Conservation (phyloP, 306 rosid species). For the Dicorynia guianensis region DNA sequence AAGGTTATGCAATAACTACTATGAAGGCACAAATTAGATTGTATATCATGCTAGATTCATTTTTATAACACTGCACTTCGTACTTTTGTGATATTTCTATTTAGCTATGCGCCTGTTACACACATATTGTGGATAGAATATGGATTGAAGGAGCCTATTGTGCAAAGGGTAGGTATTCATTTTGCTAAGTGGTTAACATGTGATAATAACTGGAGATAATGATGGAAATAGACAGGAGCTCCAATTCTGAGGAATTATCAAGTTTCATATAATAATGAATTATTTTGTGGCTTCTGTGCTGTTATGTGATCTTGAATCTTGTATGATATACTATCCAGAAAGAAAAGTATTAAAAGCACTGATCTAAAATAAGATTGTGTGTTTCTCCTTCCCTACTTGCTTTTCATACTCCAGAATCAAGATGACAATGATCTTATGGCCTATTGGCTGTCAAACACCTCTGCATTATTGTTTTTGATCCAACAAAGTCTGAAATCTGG, state of each 20-base stretch:
- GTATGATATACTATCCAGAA: constrained; percentile 7
- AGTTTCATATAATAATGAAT: background rate
- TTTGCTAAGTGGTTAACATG: background rate
- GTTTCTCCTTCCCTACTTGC: constrained; percentile 35
- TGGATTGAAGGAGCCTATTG: too few species aligned
- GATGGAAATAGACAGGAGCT: background rate
- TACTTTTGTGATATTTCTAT: too few species aligned
- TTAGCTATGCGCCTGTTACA: background rate
- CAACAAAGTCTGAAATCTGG: constrained; percentile 88
- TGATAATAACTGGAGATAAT: background rate
- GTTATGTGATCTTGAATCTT: constrained; percentile 29
- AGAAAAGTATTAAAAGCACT: constrained; percentile 5
- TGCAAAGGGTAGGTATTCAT: background rate
- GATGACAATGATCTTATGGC: constrained; percentile 95
- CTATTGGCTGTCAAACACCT: constrained; percentile 95
- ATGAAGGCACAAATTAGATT: background rate
- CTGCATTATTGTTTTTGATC: constrained; percentile 88
- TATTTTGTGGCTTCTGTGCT: constrained; percentile 32
- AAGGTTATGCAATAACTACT: background rate
- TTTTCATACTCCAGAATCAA: constrained; percentile 71
- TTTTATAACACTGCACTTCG: background rate
- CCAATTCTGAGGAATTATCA: too few species aligned
- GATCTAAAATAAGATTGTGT: constrained; percentile 20
- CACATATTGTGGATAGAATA: too few species aligned
- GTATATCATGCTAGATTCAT: background rate